Conservation (phyloP, 2,329 filamentous ascomycete genomes). For the Pestalotiopsis fici region DNA sequence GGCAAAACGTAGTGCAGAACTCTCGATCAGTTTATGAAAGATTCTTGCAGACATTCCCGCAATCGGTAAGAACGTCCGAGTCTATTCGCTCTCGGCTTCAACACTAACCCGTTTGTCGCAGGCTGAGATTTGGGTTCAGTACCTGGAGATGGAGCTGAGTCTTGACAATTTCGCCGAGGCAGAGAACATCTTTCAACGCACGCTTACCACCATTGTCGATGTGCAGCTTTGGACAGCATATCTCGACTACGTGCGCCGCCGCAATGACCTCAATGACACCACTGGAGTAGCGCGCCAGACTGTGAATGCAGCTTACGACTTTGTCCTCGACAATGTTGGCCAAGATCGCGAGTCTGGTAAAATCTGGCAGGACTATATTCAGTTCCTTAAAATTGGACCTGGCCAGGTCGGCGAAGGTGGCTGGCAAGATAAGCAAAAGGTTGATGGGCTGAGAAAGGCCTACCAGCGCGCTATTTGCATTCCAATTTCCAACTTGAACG, state of each 20-base stretch:
- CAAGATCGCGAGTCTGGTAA: constrained; percentile 86
- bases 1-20: constrained; percentile 79
- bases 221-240: constrained; percentile 91
- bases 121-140: constrained; percentile 91
- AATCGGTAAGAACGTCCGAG: constrained; percentile 69
- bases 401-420: constrained; percentile 80
- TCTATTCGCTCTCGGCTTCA: not conserved
- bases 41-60: constrained; percentile 86
- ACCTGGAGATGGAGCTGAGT: constrained; percentile 86
- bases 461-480: constrained; percentile 90
- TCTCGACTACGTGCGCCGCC: constrained; percentile 89
- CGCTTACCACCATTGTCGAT: constrained; percentile 76
- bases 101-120: constrained; percentile 42
- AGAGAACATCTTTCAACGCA: constrained; percentile 81
- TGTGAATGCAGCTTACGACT: constrained; percentile 86
- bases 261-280: constrained; percentile 85
- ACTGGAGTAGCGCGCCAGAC: constrained; percentile 75
- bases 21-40: constrained; percentile 79
- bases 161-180: constrained; percentile 79
- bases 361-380: constrained; percentile 93
- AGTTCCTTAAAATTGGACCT: constrained; percentile 87
- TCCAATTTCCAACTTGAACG: constrained; percentile 80
- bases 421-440: constrained; percentile 98
- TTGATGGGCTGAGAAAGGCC: constrained; percentile 87
- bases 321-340: constrained; percentile 86